Percentiles rank a stretch among this genome's conserved stretches.
Evolutionary conservation across 768 basidiomycete species (phyloP).

Genomic region (Cystobasidium onofrii): DNA sequence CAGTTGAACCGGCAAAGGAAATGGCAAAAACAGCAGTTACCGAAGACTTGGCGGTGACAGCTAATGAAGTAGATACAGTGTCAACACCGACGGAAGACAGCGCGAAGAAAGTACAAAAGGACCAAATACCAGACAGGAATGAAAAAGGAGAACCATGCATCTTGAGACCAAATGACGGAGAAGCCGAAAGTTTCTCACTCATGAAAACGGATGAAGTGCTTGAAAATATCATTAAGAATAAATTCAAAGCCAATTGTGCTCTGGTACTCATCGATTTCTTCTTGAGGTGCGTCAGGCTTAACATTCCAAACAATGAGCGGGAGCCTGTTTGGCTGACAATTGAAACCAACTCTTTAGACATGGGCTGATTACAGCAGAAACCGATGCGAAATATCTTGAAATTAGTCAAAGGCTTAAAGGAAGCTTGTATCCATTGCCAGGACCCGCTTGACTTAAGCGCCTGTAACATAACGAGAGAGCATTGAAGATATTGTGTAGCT

Average conservation of each 20-base stretch:
- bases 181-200: conserved; percentile 89
- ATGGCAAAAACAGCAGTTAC: background rate
- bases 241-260: conserved; percentile 84
- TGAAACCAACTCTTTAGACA: conserved; percentile 44
- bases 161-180: conserved; percentile 68
- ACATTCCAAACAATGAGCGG: too few species aligned
- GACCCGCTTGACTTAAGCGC: conserved; percentile 17
- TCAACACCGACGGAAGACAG: background rate
- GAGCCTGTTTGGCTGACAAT: too few species aligned
- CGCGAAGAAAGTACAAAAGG: background rate
- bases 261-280: conserved; percentile 76
- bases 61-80: background rate
- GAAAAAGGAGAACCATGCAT: conserved; percentile 51
- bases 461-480: background rate
- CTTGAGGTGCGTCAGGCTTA: conserved; percentile 51
- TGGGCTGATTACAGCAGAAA: conserved; percentile 76
- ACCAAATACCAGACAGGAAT: conserved; percentile 7
- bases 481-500: background rate
- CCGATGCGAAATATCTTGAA: conserved; percentile 72
- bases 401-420: conserved; percentile 63
- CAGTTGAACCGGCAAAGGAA: background rate
- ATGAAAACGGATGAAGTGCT: conserved; percentile 59
- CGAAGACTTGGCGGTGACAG: background rate
- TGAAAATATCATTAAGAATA: conserved; percentile 56
- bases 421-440: conserved; percentile 12